Evolutionary conservation across 2,329 filamentous ascomycete species (phyloP).

Genomic region (Drechslerella dactyloides): DNA sequence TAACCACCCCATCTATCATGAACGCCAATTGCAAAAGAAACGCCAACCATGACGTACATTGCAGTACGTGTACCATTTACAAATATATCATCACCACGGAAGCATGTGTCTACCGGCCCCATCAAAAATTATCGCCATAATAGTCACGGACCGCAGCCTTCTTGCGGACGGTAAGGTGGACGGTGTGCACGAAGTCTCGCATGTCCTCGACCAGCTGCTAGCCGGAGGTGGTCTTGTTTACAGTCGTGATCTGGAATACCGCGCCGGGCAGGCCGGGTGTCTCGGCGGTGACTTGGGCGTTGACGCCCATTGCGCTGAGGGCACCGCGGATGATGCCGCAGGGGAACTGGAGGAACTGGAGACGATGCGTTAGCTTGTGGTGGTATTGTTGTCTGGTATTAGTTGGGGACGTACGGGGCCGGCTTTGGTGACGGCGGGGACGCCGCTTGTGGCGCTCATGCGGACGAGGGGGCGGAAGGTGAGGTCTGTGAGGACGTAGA

Average conservation of each 20-base stretch:
- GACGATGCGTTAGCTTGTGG: neutral
- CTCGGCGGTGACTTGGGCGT: slow-evolving; percentile 89
- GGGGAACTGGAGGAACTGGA: slow-evolving; percentile 89
- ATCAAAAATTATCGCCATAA: too few relatives aligned
- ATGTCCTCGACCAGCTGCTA: slow-evolving; percentile 29
- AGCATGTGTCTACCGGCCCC: too few relatives aligned
- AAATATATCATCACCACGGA: too few relatives aligned
- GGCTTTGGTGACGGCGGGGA: slow-evolving; percentile 71
- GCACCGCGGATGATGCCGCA: slow-evolving; percentile 90
- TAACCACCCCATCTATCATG: neutral
- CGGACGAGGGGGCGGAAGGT: slow-evolving; percentile 84
- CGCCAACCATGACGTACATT: neutral
- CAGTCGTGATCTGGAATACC: slow-evolving; percentile 82
- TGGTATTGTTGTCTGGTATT: slow-evolving; percentile 5
- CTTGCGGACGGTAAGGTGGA: slow-evolving; percentile 1
- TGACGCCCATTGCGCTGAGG: slow-evolving; percentile 88
- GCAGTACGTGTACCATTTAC: too few relatives aligned
- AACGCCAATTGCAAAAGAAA: slow-evolving; percentile 4
- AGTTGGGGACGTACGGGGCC: slow-evolving; percentile 70
- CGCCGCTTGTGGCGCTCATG: slow-evolving; percentile 82
- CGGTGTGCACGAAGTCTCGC: slow-evolving; percentile 19
- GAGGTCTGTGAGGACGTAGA: slow-evolving; percentile 95
- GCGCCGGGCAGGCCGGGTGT: slow-evolving; percentile 83
- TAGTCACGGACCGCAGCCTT: too few relatives aligned
- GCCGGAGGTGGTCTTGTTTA: slow-evolving; percentile 43